Evolutionary conservation across 164 flowering plant species (phyloP), one percentile per base, ranked within the genome.

Genomic region (Aristolochia fimbriata): DNA sequence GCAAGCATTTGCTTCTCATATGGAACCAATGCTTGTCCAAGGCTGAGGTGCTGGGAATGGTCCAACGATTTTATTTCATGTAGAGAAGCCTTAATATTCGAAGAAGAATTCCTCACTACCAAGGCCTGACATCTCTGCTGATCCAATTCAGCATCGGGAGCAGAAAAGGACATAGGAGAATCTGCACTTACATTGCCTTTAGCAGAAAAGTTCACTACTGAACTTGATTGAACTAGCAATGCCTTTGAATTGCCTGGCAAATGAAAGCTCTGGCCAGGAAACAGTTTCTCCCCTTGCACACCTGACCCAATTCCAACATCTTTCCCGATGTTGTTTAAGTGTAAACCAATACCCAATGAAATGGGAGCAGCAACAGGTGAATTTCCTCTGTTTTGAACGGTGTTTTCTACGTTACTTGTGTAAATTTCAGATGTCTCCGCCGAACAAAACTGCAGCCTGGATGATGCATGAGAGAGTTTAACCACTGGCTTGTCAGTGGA

Each of bases 331-430:
- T 82, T 79, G 55, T 85, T 82, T 51, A 85, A 74, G 69, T 85
- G 91, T 76, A 87, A 72, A 61, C 91, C 91, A 50, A 83, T 78
- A 33, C 85, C 82, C 43, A 74, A 73, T 45, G 85, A 81, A 73
- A 68, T 78, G 58, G 78, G 62, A 65, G 59, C 68, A 24, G 50
- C 22, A 47, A 65, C 45, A 43, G 69, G 33, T 62, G 76, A 59
- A 49, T 51, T 75, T 52, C 58, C 71, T 62, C 27, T 55, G 37
- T 60, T 62, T 48, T 46, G 67, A 63, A 53, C 51, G 43, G 68
- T 22, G 43, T 24, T 52, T 22, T 71, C 65, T 53, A 47, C 45
- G 37, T 56, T 56, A 33, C 58, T 60, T 48, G 15, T 46, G 33
- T 14, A 58, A 45, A 55, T 21, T 62, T 56, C 65, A 56, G 62